Percentiles rank a stretch among this genome's conserved stretches.
phyloP scores from a whole-genome alignment of 495 filamentous ascomycete species.

The Rhypophila decipiens region DNA sequence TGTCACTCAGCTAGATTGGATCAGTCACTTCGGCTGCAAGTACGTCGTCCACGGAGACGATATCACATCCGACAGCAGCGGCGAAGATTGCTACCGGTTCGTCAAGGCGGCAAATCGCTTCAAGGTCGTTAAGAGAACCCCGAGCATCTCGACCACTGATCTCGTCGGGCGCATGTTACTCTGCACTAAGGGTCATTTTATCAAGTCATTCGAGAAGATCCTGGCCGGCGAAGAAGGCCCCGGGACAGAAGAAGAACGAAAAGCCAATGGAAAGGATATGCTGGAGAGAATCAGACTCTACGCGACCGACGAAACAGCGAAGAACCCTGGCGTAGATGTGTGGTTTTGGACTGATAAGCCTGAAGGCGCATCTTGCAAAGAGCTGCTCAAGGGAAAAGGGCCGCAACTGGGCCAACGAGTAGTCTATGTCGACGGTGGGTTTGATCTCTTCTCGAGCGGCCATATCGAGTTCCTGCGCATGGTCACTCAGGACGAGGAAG shows the following conservation, averaged over 20 bases:
- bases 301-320: constrained; percentile 74
- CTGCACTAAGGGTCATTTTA: constrained; percentile 83
- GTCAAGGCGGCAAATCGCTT: constrained; percentile 90
- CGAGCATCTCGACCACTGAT: constrained; percentile 94
- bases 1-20: constrained; percentile 89
- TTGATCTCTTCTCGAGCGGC: constrained; percentile 93
- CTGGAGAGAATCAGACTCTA: constrained; percentile 70
- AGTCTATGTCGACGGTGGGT: constrained; percentile 93
- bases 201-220: constrained; percentile 61
- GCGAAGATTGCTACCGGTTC: constrained; percentile 94
- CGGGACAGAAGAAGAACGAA: constrained; percentile 59
- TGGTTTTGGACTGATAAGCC: constrained; percentile 60
- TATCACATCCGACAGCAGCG: constrained; percentile 85
- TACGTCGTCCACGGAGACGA: constrained; percentile 98
- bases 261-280: constrained; percentile 53
- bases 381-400: constrained; percentile 57
- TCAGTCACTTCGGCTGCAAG: constrained; percentile 85
- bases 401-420: constrained; percentile 73
- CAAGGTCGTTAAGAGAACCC: constrained; percentile 91
- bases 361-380: constrained; percentile 54
- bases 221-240: constrained; percentile 67
- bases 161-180: constrained; percentile 95
- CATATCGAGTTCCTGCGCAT: constrained; percentile 89
- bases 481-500: constrained; percentile 65
- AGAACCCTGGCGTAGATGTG: constrained; percentile 65